Base-by-base conservation (phyloP, 768 basidiomycete species). In the Hebeloma cylindrosporum region DNA sequence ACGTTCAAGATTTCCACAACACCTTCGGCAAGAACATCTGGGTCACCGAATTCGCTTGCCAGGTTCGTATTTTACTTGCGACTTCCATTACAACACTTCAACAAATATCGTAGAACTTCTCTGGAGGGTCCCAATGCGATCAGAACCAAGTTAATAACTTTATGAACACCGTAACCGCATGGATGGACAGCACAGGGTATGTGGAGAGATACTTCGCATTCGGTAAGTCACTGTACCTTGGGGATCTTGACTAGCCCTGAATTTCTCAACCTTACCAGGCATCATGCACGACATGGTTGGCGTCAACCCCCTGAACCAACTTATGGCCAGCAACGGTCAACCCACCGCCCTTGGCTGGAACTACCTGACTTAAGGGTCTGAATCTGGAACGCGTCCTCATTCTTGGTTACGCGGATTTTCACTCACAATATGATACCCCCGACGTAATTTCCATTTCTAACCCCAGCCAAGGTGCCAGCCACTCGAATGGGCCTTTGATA, bases 41-140 rank as follows among this genome's bases (percentile, higher is more conserved):
- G 74, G 60, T 84, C 46, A 85, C 85, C 3, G 89, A 93, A 58
- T 82, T 78, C 54, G 88, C 86, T 48, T 82, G 79, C 67, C 70
- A 80, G 68, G 85, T 79, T 47, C 13, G 47, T 47, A 14, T 5
- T 7, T 17, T 38, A 14, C 16, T 27, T 33, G 3, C 2, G 2
- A 13, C 16, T 27, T 23, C 41, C 11, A 11, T 10, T 2, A 23
- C 7, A 4, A 9, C 23, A 45, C 18, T 39, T 17, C 31, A 45
- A 36, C 11, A 54, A 28, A 14, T 21, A 23, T 40, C 29, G 18
- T 45, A 87, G 79, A 71, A 83, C 67, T 88, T 82, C 60, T 63
- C 63, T 52, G 72, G 71, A 8, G 71, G 69, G 14, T 48, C 60
- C 1, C 76, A 77, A 50, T 74, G 74, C 42, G 47, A 36, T 48